Percentiles rank a stretch among this genome's conserved stretches.
Conservation (phyloP, 148 eudicot genomes). For the Talinum fruticosum region DNA sequence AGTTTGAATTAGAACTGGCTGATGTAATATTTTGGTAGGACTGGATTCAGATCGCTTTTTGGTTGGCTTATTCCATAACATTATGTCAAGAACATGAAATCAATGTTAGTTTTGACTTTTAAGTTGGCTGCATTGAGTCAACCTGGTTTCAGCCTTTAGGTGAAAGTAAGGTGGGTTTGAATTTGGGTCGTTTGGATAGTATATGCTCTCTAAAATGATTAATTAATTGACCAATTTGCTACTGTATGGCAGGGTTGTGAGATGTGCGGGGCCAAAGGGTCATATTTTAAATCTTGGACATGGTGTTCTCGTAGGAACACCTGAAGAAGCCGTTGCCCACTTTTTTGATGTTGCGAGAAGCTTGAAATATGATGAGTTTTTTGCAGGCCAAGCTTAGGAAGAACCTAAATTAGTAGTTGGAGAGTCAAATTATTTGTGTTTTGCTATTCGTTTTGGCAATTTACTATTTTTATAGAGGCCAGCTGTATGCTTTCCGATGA, state of each 20-base stretch:
- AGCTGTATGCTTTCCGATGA: no score
- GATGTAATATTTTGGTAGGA: not conserved
- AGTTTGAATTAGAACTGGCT: not conserved
- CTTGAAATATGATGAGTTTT: conserved; percentile 40
- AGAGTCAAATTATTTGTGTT: no score
- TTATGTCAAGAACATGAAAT: not conserved
- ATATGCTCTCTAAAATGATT: not conserved
- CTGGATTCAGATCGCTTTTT: not conserved
- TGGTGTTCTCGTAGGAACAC: conserved; percentile 95
- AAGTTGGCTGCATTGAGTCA: not conserved
- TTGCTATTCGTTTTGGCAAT: no score
- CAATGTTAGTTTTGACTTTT: not conserved
- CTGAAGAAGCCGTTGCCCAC: conserved; percentile 95
- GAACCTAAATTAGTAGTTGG: no score
- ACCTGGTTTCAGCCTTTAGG: not conserved
- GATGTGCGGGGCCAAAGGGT: conserved; percentile 80
- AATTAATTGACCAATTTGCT: not conserved
- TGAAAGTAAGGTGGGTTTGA: not conserved
- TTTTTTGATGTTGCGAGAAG: conserved; percentile 86
- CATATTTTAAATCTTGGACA: conserved; percentile 91
- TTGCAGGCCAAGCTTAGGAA: not conserved
- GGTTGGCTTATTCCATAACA: not conserved
- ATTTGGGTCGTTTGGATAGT: not conserved
- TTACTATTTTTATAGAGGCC: no score
- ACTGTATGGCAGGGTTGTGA: conserved; percentile 70